These are phyloP conservation scores for Royoungia palumana DNA, from an alignment of 768 basidiomycete genomes.

Conservation along the genomic window DNA sequence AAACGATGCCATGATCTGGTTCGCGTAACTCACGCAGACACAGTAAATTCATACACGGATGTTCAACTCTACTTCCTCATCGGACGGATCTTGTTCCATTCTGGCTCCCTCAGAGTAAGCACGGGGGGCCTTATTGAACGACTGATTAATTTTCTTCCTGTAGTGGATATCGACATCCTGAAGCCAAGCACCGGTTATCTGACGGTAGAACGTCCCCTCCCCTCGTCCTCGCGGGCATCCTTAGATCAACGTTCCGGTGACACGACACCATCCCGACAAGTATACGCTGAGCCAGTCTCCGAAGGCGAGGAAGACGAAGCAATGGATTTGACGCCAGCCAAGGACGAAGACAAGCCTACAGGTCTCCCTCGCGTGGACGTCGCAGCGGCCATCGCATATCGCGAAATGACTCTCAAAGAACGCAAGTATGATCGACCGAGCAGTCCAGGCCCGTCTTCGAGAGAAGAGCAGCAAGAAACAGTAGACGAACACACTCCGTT, in stretches of 20 bases:
- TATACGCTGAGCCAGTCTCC: conserved; percentile 86
- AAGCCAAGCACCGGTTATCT: conserved; percentile 85
- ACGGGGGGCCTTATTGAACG: not conserved
- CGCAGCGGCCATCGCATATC: conserved; percentile 80
- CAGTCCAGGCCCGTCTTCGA: conserved; percentile 5
- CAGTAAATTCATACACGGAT: conserved; percentile 96
- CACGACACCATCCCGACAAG: conserved; percentile 35
- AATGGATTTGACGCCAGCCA: conserved; percentile 61
- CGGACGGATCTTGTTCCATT: conserved; percentile 96
- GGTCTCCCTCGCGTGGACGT: conserved; percentile 72
- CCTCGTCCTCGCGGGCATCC: conserved; percentile 43
- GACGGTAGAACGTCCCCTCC: conserved; percentile 71
- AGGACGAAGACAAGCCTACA: conserved; percentile 78
- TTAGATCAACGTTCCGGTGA: conserved; percentile 44
- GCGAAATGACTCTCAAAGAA: conserved; percentile 75
- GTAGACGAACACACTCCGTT: conserved; percentile 39
- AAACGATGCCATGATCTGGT: not conserved
- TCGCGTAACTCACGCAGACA: conserved; percentile 2
- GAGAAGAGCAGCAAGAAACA: conserved; percentile 28
- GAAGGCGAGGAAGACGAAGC: conserved; percentile 94
- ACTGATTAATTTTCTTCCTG: not conserved
- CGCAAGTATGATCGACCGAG: conserved; percentile 16
- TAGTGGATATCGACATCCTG: conserved; percentile 93
- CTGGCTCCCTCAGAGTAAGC: conserved; percentile 92
- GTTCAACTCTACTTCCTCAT: conserved; percentile 86